Base-by-base conservation (phyloP, 805 yeast genomes). In the Lipomyces starkeyi region DNA sequence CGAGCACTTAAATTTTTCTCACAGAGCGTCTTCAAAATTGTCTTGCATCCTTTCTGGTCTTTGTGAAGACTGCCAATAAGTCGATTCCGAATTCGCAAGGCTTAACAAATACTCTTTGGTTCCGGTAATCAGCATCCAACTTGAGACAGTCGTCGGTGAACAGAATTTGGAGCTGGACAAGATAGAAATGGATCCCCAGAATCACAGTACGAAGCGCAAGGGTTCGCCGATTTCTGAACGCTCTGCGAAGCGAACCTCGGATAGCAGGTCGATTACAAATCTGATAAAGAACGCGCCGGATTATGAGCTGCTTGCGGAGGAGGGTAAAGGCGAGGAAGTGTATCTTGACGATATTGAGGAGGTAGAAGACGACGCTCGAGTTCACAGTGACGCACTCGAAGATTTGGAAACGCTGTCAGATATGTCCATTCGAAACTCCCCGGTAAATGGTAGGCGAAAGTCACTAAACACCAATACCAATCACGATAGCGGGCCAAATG, bases 141-240 rank as follows among this genome's bases (percentile, higher is more conserved):
- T 17, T 43, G 22, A n/a, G 49, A 17, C 22, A 43, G 49, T 2
- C 49, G 22, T 43, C 49, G 22, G n/a, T 17, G n/a, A 17, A 43
- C 49, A 17, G n/a, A 43, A 43, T 43, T 17, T 43, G 9, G 20
- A 13, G 20, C 20, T 43, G 22, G 49, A n/a, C n/a, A 17, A 5
- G 9, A n/a, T 17, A 17, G 49, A 43, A 17, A 53, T 53, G 56
- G 56, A 53, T 25, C 34, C 56, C 34, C 32, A 62, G 25, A 32
- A 57, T 32, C 61, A 25, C 27, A 35, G 59, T 37, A 17, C 40
- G 3, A 63, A 58, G 62, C 62, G 66, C 22, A 43, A 55, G n/a
- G 66, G 66, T 20, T 62, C 65, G 32, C 32, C 34, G 13, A 49
- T 58, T 6, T 62, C 65, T n/a, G 58, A 60, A 13, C 61, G 60